Conservation (phyloP, 2,329 filamentous ascomycete species). For the Neocucurbitaria cava region DNA sequence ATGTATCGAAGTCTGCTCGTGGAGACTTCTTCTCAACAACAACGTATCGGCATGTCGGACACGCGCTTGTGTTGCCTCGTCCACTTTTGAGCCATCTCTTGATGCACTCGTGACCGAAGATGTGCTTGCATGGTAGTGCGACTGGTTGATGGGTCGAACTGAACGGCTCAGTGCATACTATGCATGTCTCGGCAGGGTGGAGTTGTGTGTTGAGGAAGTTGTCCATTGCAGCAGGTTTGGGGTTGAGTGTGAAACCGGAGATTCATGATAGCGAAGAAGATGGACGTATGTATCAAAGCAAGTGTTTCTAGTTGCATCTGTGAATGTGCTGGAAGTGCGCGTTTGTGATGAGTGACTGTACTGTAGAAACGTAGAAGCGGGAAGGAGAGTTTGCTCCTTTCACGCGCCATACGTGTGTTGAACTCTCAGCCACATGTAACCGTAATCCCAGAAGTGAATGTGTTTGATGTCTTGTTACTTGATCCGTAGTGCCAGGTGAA, state of each 20-base stretch:
- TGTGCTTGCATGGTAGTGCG: slow-evolving; percentile 40
- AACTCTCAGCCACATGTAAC: no score
- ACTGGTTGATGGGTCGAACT: slow-evolving; percentile 33
- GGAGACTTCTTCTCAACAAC: slow-evolving; percentile 20
- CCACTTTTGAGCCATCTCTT: slow-evolving; percentile 34
- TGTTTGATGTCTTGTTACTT: no score
- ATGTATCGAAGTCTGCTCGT: slow-evolving; percentile 20
- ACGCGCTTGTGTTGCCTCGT: slow-evolving; percentile 31
- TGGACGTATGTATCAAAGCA: neutral
- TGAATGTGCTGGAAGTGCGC: slow-evolving; percentile 1
- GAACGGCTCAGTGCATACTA: slow-evolving; percentile 38
- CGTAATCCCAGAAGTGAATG: no score
- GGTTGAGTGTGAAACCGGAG: neutral
- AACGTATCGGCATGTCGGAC: slow-evolving; percentile 36
- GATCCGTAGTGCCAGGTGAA: no score
- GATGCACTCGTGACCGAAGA: slow-evolving; percentile 42
- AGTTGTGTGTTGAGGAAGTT: slow-evolving; percentile 33
- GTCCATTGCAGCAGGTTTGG: slow-evolving; percentile 26
- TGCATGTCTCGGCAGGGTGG: slow-evolving; percentile 33
- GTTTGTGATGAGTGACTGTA: slow-evolving; percentile 11
- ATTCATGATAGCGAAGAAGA: neutral
- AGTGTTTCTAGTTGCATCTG: neutral
- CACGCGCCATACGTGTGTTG: no score
- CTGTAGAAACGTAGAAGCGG: slow-evolving; percentile 4
- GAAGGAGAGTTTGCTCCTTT: slow-evolving; percentile 5